Evolutionary conservation across 345 rosid genomes (phyloP), one percentile per base, ranked within the genome.

Genomic region (Geranium rotundifolium): DNA sequence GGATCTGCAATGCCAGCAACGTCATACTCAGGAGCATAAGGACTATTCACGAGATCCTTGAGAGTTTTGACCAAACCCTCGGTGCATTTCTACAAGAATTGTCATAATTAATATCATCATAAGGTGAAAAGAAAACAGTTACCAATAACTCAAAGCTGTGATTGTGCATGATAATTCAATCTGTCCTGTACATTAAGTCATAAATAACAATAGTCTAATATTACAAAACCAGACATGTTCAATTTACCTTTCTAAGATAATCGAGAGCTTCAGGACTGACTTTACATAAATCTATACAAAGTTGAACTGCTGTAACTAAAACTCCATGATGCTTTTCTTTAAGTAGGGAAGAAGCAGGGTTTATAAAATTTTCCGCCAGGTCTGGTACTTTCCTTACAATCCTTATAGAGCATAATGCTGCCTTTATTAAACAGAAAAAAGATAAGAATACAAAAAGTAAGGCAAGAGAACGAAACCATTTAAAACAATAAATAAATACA

Each of bases 281-380:
- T 83, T 76, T 84, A 79, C 99, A 88, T 68, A 95, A 77, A 75
- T 95, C 97, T 68, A 84, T 80, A 75, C 97, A 90, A 63, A 95
- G 95, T 75, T 95, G 97, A 81, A 95, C 75, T 73, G 96, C 97
- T 50, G 97, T 88, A 73, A 90, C 85, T 75, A 90, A 73, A 73
- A 88, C 97, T 69, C 99, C 99, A 77, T 95, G 99, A 78, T 95
- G 99, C 69, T 95, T 95, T 84, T 90, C 99, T 82, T 80, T 88
- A 67, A 95, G 95, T 58, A 95, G 83, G 15, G 92, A 69, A 67
- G 96, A 80, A 65, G 92, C 85, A 74, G 95, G 83, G 60, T 88
- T 95, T 69, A 90, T 75, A 80, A 95, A 95, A 83, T 90, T 95
- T 77, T 95, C 99, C 54, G 99, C 95, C 67, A 95, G 83, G 69